These are phyloP conservation scores for Datisca glomerata DNA, from an alignment of 306 rosid genomes.

Conservation along the genomic window DNA sequence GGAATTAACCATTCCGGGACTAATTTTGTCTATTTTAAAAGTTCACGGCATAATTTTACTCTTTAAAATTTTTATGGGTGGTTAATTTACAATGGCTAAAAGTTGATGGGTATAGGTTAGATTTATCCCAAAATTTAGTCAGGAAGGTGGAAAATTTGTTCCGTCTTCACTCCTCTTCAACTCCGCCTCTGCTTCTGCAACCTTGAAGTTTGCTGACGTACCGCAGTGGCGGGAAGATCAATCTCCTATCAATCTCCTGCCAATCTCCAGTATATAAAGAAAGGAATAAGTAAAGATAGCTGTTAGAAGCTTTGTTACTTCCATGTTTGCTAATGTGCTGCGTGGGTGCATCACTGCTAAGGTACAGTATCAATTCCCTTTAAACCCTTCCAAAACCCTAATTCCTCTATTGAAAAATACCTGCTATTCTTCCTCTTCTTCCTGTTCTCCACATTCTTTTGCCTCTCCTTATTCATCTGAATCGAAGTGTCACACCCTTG, in stretches of 20 bases:
- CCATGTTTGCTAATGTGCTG: slow-evolving; percentile 37
- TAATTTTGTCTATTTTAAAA: too few relatives aligned
- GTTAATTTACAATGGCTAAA: too few relatives aligned
- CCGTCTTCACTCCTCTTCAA: too few relatives aligned
- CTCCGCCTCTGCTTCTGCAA: slow-evolving; percentile 1
- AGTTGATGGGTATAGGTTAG: too few relatives aligned
- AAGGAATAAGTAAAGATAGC: background rate
- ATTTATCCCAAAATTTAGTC: too few relatives aligned
- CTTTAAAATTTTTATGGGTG: too few relatives aligned
- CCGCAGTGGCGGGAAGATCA: too few relatives aligned
- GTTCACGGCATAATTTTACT: too few relatives aligned
- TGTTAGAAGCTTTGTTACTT: slow-evolving; percentile 6
- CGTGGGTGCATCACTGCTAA: slow-evolving; percentile 12
- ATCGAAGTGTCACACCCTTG: slow-evolving; percentile 6
- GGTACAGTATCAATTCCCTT: slow-evolving; percentile 16
- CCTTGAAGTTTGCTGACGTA: too few relatives aligned
- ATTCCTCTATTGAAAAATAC: background rate
- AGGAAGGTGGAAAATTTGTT: too few relatives aligned
- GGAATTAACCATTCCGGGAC: too few relatives aligned
- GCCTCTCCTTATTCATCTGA: background rate
- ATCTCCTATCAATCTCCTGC: background rate
- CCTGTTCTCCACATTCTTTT: slow-evolving; percentile 2
- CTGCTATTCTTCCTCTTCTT: slow-evolving; percentile 8
- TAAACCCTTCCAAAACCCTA: slow-evolving; percentile 14
- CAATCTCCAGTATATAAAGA: slow-evolving; percentile 10